Evolutionary conservation across 192 early-diverging fungal genomes (phyloP), one percentile per base, ranked within the genome.

Genomic region (Backusella parvicylindrica): DNA sequence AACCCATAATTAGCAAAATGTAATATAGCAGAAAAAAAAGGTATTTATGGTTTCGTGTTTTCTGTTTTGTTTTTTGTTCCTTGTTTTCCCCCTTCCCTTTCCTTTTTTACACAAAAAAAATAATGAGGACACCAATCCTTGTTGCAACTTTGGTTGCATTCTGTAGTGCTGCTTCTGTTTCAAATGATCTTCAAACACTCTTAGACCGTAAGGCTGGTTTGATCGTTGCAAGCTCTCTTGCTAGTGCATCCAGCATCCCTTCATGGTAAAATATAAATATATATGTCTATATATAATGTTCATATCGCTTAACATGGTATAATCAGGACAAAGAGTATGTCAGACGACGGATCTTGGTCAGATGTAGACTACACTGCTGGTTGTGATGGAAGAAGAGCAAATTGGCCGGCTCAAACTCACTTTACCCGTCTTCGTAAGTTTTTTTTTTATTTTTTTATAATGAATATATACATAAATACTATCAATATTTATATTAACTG

Each of bases 351-450:
- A 18, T 56, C 70, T 38, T 77, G 76, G 76, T 23, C 70, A 38
- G 76, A 77, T n/a, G 71, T 77, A 3, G 76, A 77, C 16, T 77
- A 77, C 47, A 68, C 76, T 8, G 53, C 43, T 43, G 76, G 76
- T 6, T 77, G 76, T 56, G 56, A 60, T 26, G 76, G 50, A 37
- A 65, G 76, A 67, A 60, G 76, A 36, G 76, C 76, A 8, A 77
- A 70, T 41, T 77, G 76, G 76, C 76, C 76, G 8, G 76, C 76
- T 30, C 56, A 71, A 26, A 36, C 32, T 26, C 76, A 77, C 35
- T 79, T 72, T n/a, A 47, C 21, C 18, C 68, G 76, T 32, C 37
- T 75, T 33, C 41, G 74, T 77, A 56, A 47, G 70, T 72, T 12
- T 9, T 33, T 8, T 2, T 36, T 2, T 36, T 21, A 35, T 37